Base-by-base conservation (phyloP, 2,329 filamentous ascomycete species). In the Lecanicillium sp. region DNA sequence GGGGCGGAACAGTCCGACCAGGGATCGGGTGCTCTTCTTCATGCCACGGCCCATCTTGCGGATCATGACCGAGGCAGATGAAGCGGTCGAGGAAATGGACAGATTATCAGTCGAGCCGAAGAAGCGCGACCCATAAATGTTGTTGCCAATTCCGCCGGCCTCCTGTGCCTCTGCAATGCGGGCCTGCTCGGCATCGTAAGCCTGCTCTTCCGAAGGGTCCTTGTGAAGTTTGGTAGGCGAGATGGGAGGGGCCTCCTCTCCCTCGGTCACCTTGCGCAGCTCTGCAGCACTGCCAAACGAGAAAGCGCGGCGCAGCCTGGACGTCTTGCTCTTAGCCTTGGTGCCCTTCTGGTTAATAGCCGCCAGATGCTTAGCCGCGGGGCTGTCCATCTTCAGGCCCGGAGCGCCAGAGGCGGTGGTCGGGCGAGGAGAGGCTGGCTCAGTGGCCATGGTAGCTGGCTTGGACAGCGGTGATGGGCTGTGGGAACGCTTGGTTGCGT, bases 21-120 rank as follows among this genome's bases (percentile, higher is more conserved):
- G 79, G 20, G 90, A 96, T 40, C 90, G 80, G 15, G 86, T 86
- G 44, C 89, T 85, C 68, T 93, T 94, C 77, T 95, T 97, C 82
- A 97, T 86, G n/a, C 91, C 90, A 55, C 90, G 89, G 48, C 93
- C 93, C 93, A 98, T 98, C 72, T 98, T 98, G 45, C 93, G 83
- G 56, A 98, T 86, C 88, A 94, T 94, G 58, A 94, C 83, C 24
- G 89, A 94, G 27, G 88, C 88, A 17, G 88, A 94, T 6, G 89
- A 94, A 17, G 88, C 88, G 9, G 88, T 94, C 4, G 89, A 94
- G 1, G 87, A 91, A 54, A 94, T 89, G 12, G 89, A 94, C 37
- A 98, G 69, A 57, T 97, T 97, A 67, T 98, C 93, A 0, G 89
- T 97, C 4, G 93, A 98, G 12, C 89, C 80, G 62, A 97, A 96